Evolutionary conservation across 2,329 filamentous ascomycete genomes (phyloP).

Genomic region (Pyricularia grisea): DNA sequence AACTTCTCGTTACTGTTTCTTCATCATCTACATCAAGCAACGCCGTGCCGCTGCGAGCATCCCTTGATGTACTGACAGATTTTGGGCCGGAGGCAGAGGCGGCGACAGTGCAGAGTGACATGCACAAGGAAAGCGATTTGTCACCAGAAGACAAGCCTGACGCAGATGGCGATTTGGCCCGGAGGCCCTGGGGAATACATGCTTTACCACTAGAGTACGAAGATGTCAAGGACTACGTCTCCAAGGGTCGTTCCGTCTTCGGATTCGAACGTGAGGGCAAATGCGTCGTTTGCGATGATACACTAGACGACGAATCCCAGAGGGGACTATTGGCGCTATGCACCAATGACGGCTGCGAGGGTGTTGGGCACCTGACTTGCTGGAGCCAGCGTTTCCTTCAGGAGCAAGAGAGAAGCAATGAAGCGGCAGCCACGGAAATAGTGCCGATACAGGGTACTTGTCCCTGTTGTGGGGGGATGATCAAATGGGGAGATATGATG

Average conservation of each 20-base stretch:
- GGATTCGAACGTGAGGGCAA: conserved; percentile 45
- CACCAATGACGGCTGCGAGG: conserved; percentile 41
- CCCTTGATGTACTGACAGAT: conserved; percentile 48
- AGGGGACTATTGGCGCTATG: conserved; percentile 49
- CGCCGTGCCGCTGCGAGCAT: conserved; percentile 30
- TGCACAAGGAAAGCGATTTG: neutral
- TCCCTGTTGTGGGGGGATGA: conserved; percentile 52
- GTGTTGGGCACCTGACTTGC: conserved; percentile 50
- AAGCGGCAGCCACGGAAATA: conserved; percentile 26
- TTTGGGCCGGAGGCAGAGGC: conserved; percentile 29
- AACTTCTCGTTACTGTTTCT: conserved; percentile 33
- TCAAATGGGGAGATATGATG: conserved; percentile 70
- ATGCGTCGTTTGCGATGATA: conserved; percentile 42
- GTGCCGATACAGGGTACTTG: conserved; percentile 63
- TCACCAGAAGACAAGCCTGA: conserved; percentile 7
- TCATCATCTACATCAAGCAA: conserved; percentile 25
- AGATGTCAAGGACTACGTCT: conserved; percentile 41
- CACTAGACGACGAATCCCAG: conserved; percentile 29
- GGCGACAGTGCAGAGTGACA: neutral
- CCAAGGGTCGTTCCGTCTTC: conserved; percentile 44
- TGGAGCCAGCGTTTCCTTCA: conserved; percentile 45
- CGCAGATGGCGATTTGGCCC: neutral
- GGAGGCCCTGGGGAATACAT: conserved; percentile 38
- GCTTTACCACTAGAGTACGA: conserved; percentile 46
- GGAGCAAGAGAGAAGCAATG: conserved; percentile 13